A percentile compares a stretch with the other conserved stretches of the same genome.
phyloP scores from a whole-genome alignment of 2,329 filamentous ascomycete genomes.

The Esteya vermicola region DNA sequence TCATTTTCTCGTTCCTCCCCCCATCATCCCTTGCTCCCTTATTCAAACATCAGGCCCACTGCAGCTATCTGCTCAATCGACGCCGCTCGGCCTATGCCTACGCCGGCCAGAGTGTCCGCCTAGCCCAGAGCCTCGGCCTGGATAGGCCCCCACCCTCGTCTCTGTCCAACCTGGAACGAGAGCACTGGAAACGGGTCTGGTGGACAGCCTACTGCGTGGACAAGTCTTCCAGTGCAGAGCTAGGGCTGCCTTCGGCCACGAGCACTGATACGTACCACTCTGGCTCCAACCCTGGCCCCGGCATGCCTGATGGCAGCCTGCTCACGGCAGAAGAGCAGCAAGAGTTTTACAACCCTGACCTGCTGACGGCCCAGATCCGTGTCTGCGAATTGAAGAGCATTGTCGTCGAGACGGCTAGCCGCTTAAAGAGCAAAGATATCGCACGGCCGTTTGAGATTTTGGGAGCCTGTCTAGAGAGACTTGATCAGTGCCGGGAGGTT shows the following conservation, averaged over 20 bases:
- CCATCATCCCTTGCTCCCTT: too few relatives aligned
- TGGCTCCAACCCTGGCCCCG: too few relatives aligned
- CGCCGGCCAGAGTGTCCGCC: conserved; percentile 27
- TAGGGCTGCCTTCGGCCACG: conserved; percentile 2
- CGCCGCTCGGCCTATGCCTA: conserved; percentile 12
- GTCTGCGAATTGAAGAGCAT: conserved; percentile 7
- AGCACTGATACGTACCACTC: too few relatives aligned
- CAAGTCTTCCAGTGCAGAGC: conserved; percentile 12
- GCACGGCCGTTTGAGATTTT: conserved; percentile 2
- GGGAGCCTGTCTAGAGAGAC: background rate
- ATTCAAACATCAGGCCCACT: conserved; percentile 6
- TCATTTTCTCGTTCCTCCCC: too few relatives aligned
- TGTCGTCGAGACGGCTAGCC: conserved; percentile 5
- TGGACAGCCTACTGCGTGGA: conserved; percentile 30
- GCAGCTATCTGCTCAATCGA: conserved; percentile 6
- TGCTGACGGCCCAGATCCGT: conserved; percentile 2
- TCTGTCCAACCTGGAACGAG: conserved; percentile 6
- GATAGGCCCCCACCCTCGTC: conserved; percentile 22
- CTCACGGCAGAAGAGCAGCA: background rate
- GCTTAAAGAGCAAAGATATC: background rate
- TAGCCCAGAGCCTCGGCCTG: conserved; percentile 28
- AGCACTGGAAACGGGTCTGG: conserved; percentile 24
- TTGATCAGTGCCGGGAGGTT: background rate
- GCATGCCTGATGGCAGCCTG: background rate
- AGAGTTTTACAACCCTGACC: conserved; percentile 6